These are phyloP conservation scores for Candida jianshihensis DNA, from an alignment of 805 yeast species.

Conservation along the genomic window DNA sequence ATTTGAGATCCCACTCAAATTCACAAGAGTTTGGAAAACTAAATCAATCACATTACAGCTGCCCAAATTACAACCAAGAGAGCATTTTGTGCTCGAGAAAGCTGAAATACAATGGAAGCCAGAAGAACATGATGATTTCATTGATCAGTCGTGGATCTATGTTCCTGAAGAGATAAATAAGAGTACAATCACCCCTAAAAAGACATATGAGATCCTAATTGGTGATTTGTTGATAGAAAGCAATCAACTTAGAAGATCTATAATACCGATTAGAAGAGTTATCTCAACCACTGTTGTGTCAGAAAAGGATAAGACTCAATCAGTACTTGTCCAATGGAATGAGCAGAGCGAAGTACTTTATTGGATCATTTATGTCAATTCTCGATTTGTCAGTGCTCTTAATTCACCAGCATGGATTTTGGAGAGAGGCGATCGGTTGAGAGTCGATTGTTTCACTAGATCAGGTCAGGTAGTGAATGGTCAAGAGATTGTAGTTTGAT, in stretches of 20 bases:
- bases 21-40: slow-evolving; percentile 16
- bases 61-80: slow-evolving; percentile 18
- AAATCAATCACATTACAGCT: slow-evolving; percentile 10
- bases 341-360: slow-evolving; percentile 16
- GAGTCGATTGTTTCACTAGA: slow-evolving; percentile 18
- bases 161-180: slow-evolving; percentile 12
- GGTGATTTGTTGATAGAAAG: slow-evolving; percentile 21
- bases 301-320: too few relatives aligned
- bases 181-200: slow-evolving; percentile 5
- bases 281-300: too few relatives aligned
- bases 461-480: slow-evolving; percentile 13
- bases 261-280: slow-evolving; percentile 1
- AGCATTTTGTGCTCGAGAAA: slow-evolving; percentile 18
- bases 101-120: slow-evolving; percentile 15
- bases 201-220: slow-evolving; percentile 12
- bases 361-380: slow-evolving; percentile 27
- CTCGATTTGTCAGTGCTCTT: slow-evolving; percentile 21
- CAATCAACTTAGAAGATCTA: not conserved
- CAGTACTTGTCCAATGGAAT: slow-evolving; percentile 19
- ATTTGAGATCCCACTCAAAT: slow-evolving; percentile 25
- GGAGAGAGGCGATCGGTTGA: slow-evolving; percentile 10
- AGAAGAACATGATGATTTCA: slow-evolving; percentile 3
- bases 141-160: slow-evolving; percentile 22
- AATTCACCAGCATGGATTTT: slow-evolving; percentile 6
- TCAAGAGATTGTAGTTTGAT: too few relatives aligned